Conservation (phyloP, 2,329 filamentous ascomycete species). For the Cylindrodendrum hubeiense region DNA sequence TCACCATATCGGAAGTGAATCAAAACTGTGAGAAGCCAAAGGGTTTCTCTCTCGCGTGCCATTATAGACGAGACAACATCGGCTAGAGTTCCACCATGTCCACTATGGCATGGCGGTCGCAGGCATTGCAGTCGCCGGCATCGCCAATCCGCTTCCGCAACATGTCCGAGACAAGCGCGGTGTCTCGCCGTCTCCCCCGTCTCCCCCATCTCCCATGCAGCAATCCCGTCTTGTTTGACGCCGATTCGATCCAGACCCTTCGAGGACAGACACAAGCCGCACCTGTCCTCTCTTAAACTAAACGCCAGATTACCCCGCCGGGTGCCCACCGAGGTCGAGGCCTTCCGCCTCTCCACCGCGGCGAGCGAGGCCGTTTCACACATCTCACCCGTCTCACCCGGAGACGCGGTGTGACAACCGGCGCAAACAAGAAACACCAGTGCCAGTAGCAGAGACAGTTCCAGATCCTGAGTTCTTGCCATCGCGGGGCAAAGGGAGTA, state of each 20-base stretch:
- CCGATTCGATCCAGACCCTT: not conserved
- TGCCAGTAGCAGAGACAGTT: not conserved
- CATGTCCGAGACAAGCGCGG: not conserved
- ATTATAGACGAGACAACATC: not conserved
- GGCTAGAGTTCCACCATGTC: not conserved
- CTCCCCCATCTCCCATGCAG: not conserved
- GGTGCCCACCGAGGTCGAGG: constrained; percentile 20
- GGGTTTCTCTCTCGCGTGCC: not conserved
- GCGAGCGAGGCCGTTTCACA: not conserved
- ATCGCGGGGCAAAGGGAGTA: not conserved
- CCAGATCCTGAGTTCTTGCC: not conserved
- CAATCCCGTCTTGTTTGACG: not conserved
- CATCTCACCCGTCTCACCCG: not conserved
- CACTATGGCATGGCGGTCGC: not conserved
- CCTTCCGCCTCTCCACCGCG: not conserved
- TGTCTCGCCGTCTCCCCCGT: not conserved
- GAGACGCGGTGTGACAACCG: constrained; percentile 20
- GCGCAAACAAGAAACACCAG: not conserved
- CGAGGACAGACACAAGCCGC: not conserved
- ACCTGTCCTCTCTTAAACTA: not conserved
- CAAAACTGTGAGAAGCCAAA: not conserved
- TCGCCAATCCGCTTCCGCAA: not conserved
- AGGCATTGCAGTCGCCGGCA: too few relatives aligned
- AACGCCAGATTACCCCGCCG: constrained; percentile 16
- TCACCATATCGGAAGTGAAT: not conserved